phyloP scores from a whole-genome alignment of 2,329 filamentous ascomycete species.

The Xenoacremonium recifei region DNA sequence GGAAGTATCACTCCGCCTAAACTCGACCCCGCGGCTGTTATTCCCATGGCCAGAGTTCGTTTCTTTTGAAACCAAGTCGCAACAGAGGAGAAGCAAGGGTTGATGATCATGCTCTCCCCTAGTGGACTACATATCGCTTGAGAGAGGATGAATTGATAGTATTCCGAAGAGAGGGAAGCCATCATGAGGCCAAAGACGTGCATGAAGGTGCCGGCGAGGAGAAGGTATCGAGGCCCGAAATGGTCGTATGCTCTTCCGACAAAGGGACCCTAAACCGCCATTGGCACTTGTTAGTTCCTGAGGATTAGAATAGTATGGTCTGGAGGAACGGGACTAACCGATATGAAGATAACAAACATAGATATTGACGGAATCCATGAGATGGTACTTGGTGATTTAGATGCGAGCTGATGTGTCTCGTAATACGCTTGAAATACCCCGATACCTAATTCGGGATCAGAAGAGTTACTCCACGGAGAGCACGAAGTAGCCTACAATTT shows the following conservation, averaged over 20 bases:
- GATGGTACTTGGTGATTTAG: too few species aligned
- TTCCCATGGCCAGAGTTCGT: slow-evolving; percentile 24
- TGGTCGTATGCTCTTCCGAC: slow-evolving; percentile 60
- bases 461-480: too few species aligned
- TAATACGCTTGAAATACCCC: too few species aligned
- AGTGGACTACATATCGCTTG: slow-evolving; percentile 31
- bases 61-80: slow-evolving; percentile 24
- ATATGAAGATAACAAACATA: too few species aligned
- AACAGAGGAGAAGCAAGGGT: slow-evolving; percentile 20
- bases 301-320: too few species aligned
- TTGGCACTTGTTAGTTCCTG: too few species aligned
- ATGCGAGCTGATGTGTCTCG: too few species aligned
- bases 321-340: too few species aligned
- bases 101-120: slow-evolving; percentile 26
- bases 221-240: slow-evolving; percentile 54
- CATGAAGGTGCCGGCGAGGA: slow-evolving; percentile 48
- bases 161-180: slow-evolving; percentile 43
- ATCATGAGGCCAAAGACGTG: slow-evolving; percentile 61
- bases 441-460: too few species aligned
- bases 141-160: slow-evolving; percentile 34
- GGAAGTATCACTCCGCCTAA: slow-evolving; percentile 35
- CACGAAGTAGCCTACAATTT: too few species aligned
- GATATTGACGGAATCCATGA: too few species aligned
- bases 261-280: slow-evolving; percentile 52
- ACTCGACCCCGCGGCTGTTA: slow-evolving; percentile 25